Conservation (phyloP, 208 protist genomes). For the Tetramitus jugosus region DNA sequence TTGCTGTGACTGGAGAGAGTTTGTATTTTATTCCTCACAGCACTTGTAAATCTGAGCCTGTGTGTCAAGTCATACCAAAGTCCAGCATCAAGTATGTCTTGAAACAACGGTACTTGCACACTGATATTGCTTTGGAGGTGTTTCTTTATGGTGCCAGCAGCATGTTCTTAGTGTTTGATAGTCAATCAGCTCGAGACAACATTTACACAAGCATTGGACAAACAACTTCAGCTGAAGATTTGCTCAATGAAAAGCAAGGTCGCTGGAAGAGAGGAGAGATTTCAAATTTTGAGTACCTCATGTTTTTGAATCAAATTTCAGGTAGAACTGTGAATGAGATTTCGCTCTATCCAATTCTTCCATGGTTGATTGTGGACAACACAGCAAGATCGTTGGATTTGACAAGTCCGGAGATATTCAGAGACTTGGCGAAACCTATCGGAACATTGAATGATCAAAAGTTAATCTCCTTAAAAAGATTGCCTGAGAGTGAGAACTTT, state of each 20-base stretch:
- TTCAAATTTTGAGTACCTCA: slow-evolving; percentile 64
- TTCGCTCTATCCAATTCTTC: slow-evolving; percentile 69
- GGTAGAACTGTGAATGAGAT: slow-evolving; percentile 55
- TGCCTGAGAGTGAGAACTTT: not conserved
- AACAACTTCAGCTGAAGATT: not conserved
- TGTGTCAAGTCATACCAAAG: not conserved
- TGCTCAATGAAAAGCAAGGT: not conserved
- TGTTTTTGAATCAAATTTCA: slow-evolving; percentile 51
- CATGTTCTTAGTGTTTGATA: not conserved
- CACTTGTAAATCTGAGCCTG: not conserved
- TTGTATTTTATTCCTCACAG: not conserved
- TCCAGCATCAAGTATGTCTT: not conserved
- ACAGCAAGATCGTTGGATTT: slow-evolving; percentile 54
- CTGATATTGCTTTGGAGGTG: not conserved
- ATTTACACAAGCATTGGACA: not conserved
- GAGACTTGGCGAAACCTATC: slow-evolving; percentile 80
- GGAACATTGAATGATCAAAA: no score
- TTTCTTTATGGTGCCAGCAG: not conserved
- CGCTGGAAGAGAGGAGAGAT: slow-evolving; percentile 50
- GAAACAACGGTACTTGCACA: not conserved
- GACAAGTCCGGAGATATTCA: slow-evolving; percentile 46
- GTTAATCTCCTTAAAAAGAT: no score
- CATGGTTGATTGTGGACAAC: slow-evolving; percentile 82
- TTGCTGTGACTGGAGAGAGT: not conserved
- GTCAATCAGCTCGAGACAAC: not conserved